Evolutionary conservation across 805 yeast genomes (phyloP), one percentile per base, ranked within the genome.

Genomic region (Candida tammaniensis): DNA sequence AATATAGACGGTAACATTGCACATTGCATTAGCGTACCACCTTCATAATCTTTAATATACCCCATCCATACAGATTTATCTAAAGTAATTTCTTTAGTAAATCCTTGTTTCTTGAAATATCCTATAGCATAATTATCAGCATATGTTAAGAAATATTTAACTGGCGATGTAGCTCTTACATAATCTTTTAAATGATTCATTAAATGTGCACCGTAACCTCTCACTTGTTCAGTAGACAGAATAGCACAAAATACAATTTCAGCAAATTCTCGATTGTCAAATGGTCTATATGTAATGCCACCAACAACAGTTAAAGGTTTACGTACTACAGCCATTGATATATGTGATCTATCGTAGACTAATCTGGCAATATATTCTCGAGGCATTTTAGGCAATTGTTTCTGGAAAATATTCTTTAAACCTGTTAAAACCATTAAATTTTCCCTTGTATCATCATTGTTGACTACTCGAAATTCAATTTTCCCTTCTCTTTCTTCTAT

Each of bases 51-150:
- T 59, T 93, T 93, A 54, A 93, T 93, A 59, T 93, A 93, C 3
- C 99, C 99, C 93, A 87, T 86, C 99, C 99, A 93, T 21, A 81
- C 72, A 32, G 78, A 76, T 44, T 81, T 83, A 23, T 91, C 93
- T 37, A 93, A 71, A 6, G 96, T 74, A 24, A 93, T 85, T 41
- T 91, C 97, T 57, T 93, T 93, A 12, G 97, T 89, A 61, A 93
- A 93, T 1, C 99, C 99, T 61, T 93, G 99, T 54, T 93, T 93
- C 52, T 91, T 91, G 72, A 93, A 93, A 59, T 91, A 93, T 2
- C 99, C 99, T 59, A 93, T 91, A 37, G 99, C 99, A 59, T 93
- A 93, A 61, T 93, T 93, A 68, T 93, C 99, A 4, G 99, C 99
- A 64, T 93, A 43, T 6, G 45, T 43, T 22, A 43, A 36, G 20